These are phyloP conservation scores for Penicillium angulare DNA, from an alignment of 495 filamentous ascomycete genomes.

Conservation along the genomic window DNA sequence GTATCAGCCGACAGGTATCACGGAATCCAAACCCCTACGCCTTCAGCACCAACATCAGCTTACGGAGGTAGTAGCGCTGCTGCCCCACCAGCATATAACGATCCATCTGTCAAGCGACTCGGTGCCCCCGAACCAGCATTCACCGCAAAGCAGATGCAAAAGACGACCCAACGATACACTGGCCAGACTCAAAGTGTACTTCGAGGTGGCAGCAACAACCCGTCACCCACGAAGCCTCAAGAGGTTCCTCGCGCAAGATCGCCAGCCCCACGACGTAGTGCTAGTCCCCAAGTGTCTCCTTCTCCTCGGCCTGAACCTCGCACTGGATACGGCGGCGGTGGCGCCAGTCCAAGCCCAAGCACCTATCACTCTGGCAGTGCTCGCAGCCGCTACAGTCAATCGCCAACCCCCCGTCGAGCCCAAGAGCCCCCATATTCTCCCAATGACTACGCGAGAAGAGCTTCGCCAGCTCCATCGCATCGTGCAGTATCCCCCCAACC, in stretches of 20 bases:
- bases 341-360: constrained; percentile 34
- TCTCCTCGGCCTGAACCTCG: constrained; percentile 38
- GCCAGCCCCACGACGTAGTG: constrained; percentile 52
- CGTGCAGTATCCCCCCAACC: constrained; percentile 60
- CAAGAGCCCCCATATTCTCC: constrained; percentile 55
- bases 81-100: constrained; percentile 78
- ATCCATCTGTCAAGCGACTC: constrained; percentile 69
- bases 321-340: constrained; percentile 35
- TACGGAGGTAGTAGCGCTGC: constrained; percentile 55
- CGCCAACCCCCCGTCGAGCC: constrained; percentile 50
- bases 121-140: constrained; percentile 90
- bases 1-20: constrained; percentile 93
- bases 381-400: constrained; percentile 40
- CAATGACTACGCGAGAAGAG: constrained; percentile 49
- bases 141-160: constrained; percentile 89
- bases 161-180: constrained; percentile 82
- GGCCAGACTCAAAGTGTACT: constrained; percentile 83
- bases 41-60: constrained; percentile 67
- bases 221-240: constrained; percentile 27
- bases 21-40: constrained; percentile 63
- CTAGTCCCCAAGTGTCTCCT: constrained; percentile 47
- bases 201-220: constrained; percentile 41
- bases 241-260: constrained; percentile 47
- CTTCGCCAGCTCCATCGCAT: constrained; percentile 42
- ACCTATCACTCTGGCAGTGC: constrained; percentile 40